These are phyloP conservation scores for Heritiera littoralis DNA, from an alignment of 345 rosid genomes.

Conservation along the genomic window DNA sequence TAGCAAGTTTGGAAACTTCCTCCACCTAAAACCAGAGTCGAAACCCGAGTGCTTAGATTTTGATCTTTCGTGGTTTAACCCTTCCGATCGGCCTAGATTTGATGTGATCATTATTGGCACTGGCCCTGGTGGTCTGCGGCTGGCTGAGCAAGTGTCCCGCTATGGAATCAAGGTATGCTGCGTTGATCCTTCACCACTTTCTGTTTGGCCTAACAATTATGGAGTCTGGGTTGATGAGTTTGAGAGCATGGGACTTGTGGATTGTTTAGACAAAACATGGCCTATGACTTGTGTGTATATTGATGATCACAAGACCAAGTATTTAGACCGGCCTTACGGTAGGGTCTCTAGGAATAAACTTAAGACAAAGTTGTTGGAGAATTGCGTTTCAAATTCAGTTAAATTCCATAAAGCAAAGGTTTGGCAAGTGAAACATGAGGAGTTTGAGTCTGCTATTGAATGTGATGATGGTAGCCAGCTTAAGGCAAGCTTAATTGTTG, in stretches of 20 bases:
- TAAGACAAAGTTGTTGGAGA: conserved; percentile 47
- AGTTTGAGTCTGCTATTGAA: conserved; percentile 44
- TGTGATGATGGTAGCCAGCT: conserved; percentile 60
- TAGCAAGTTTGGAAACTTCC: conserved; percentile 50
- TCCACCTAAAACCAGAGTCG: conserved; percentile 49
- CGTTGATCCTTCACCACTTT: conserved; percentile 68
- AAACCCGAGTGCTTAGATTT: conserved; percentile 37
- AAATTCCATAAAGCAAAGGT: conserved; percentile 58
- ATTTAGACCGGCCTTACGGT: conserved; percentile 60
- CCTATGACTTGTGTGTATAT: conserved; percentile 48
- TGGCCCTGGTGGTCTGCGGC: conserved; percentile 71
- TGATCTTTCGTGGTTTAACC: conserved; percentile 44
- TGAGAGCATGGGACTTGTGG: conserved; percentile 50
- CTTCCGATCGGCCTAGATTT: conserved; percentile 36
- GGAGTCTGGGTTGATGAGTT: conserved; percentile 83
- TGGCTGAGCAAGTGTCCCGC: conserved; percentile 58
- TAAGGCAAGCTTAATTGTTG: conserved; percentile 58
- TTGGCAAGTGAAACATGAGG: conserved; percentile 58
- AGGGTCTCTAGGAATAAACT: conserved; percentile 51
- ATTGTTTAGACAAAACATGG: conserved; percentile 66
- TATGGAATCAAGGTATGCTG: conserved; percentile 63
- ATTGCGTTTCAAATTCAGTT: conserved; percentile 50
- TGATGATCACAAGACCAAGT: conserved; percentile 48
- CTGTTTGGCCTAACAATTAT: conserved; percentile 62
- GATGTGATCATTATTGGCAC: conserved; percentile 64